These are phyloP conservation scores for Babesia ovis DNA, from an alignment of 169 alveolate species.

Conservation along the genomic window DNA sequence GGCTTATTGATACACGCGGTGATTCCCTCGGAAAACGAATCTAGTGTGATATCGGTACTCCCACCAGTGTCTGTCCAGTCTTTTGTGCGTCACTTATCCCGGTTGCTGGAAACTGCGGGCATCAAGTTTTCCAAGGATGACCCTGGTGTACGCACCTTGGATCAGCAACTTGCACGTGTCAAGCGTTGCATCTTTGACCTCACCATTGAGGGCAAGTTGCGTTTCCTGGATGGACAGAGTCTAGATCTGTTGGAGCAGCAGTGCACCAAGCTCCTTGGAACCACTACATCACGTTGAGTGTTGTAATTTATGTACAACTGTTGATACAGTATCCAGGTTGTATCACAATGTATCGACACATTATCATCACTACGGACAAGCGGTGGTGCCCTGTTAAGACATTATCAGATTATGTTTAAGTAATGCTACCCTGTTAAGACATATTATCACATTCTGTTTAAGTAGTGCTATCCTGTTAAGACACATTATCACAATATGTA, in stretches of 20 bases:
- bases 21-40: constrained; percentile 9
- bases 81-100: constrained; percentile 10
- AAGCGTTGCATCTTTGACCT: constrained; percentile 29
- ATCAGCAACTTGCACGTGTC: background rate
- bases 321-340: too few relatives aligned
- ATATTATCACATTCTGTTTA: too few relatives aligned
- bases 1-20: constrained; percentile 6
- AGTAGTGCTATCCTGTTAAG: too few relatives aligned
- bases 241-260: constrained; percentile 3
- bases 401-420: too few relatives aligned
- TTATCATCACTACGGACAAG: too few relatives aligned
- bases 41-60: constrained; percentile 2
- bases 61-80: constrained; percentile 32
- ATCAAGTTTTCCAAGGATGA: constrained; percentile 16
- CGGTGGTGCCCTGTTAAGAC: too few relatives aligned
- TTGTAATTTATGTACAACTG: too few relatives aligned
- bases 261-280: constrained; percentile 6
- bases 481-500: too few relatives aligned
- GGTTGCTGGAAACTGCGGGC: background rate
- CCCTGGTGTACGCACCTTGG: background rate
- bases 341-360: too few relatives aligned
- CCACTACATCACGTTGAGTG: background rate
- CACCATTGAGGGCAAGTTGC: constrained; percentile 5
- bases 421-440: too few relatives aligned
- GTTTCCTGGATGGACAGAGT: constrained; percentile 5